Percentiles rank a stretch among this genome's conserved stretches.
These are phyloP conservation scores for Chlorella sp. DNA, from an alignment of 139 green algal genomes.

Conservation along the genomic window DNA sequence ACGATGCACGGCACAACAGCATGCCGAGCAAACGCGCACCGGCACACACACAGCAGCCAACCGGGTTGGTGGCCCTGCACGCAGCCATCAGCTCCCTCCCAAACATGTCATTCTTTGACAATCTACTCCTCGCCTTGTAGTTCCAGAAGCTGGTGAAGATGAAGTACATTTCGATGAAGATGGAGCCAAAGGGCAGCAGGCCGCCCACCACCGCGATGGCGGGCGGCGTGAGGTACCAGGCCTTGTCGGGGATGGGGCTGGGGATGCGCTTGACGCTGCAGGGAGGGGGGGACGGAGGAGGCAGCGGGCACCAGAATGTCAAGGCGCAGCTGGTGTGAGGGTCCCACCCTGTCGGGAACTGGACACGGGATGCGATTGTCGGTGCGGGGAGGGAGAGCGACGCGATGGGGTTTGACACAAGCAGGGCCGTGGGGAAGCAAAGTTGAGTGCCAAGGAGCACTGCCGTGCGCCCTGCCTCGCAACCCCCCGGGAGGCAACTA, in stretches of 20 bases:
- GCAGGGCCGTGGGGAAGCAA: no score
- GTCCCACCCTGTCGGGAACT: no score
- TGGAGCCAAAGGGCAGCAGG: conserved; percentile 96
- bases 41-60: not conserved
- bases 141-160: conserved; percentile 97
- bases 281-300: not conserved
- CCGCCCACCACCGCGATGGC: conserved; percentile 81
- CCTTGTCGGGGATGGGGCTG: conserved; percentile 85
- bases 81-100: no score
- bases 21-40: no score
- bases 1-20: not conserved
- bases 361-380: no score
- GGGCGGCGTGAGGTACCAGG: conserved; percentile 89
- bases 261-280: conserved; percentile 94
- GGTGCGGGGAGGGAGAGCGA: no score
- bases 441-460: no score
- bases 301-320: not conserved
- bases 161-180: conserved; percentile 99
- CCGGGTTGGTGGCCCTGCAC: not conserved
- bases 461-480: no score
- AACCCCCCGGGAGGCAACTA: no score
- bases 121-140: conserved; percentile 92
- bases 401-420: no score
- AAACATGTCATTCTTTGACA: no score
- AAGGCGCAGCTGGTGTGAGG: no score